Evolutionary conservation across 495 filamentous ascomycete genomes (phyloP).

Genomic region (Aspergillus kassunensis): DNA sequence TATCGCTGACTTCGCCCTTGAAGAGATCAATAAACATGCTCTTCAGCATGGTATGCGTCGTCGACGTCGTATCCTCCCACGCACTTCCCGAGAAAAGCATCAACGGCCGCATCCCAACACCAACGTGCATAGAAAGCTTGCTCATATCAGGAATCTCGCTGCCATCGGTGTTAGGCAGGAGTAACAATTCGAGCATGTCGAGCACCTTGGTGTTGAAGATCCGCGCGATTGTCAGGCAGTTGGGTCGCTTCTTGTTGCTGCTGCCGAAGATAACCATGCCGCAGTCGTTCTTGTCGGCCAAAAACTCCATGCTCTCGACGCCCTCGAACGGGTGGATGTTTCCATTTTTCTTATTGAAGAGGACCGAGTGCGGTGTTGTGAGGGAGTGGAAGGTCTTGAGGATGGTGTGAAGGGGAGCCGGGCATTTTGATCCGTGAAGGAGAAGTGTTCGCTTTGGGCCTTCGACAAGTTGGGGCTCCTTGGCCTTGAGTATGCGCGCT

Average conservation of each 20-base stretch:
- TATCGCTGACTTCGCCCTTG: slow-evolving; percentile 65
- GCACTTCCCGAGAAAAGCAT: slow-evolving; percentile 78
- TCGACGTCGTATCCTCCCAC: slow-evolving; percentile 72
- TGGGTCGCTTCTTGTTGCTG: slow-evolving; percentile 88
- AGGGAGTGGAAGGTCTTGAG: slow-evolving; percentile 78
- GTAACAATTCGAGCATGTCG: slow-evolving; percentile 86
- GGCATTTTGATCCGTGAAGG: slow-evolving; percentile 77
- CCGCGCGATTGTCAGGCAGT: slow-evolving; percentile 77
- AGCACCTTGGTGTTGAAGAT: slow-evolving; percentile 80
- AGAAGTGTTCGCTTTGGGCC: slow-evolving; percentile 83
- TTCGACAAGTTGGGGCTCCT: slow-evolving; percentile 82
- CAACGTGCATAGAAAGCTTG: slow-evolving; percentile 73
- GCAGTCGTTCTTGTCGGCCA: slow-evolving; percentile 92
- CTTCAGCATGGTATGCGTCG: slow-evolving; percentile 77
- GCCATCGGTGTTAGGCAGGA: slow-evolving; percentile 65
- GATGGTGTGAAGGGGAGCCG: slow-evolving; percentile 70
- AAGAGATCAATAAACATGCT: slow-evolving; percentile 89
- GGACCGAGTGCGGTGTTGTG: slow-evolving; percentile 71
- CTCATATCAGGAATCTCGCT: slow-evolving; percentile 70
- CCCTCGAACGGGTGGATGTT: slow-evolving; percentile 91
- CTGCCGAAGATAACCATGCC: slow-evolving; percentile 73
- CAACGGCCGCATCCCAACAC: slow-evolving; percentile 71
- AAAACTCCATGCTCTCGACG: slow-evolving; percentile 79
- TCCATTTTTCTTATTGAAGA: slow-evolving; percentile 92
- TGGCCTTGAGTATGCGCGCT: slow-evolving; percentile 86